Evolutionary conservation across 2,329 filamentous ascomycete species (phyloP).

Genomic region (Penicillium sp.): DNA sequence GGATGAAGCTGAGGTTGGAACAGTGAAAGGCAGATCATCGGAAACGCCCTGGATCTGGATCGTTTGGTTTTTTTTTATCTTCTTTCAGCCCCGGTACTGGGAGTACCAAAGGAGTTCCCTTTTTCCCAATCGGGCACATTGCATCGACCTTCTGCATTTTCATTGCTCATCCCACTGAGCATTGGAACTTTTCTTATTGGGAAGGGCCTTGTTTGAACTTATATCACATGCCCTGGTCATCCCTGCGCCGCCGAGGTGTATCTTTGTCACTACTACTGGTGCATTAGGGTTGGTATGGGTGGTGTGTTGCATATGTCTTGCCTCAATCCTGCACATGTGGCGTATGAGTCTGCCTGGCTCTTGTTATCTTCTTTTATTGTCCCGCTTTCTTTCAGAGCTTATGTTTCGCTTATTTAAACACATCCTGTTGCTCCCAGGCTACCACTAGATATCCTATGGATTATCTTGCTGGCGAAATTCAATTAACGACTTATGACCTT

Average conservation of each 20-base stretch:
- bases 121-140: not conserved
- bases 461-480: not conserved
- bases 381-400: not conserved
- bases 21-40: too few relatives aligned
- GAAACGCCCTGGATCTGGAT: not conserved
- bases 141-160: slow-evolving; percentile 4
- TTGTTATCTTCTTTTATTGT: not conserved
- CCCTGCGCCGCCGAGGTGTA: not conserved
- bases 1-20: too few relatives aligned
- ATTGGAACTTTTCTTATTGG: slow-evolving; percentile 14
- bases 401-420: not conserved
- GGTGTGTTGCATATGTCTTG: slow-evolving; percentile 4
- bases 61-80: not conserved
- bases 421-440: not conserved
- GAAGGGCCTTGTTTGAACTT: not conserved
- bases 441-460: not conserved
- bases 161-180: slow-evolving; percentile 6
- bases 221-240: slow-evolving; percentile 12
- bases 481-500: slow-evolving; percentile 3
- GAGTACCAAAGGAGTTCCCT: not conserved
- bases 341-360: slow-evolving; percentile 5
- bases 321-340: slow-evolving; percentile 13
- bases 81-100: not conserved
- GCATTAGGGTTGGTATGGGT: slow-evolving; percentile 8
- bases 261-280: slow-evolving; percentile 11